Percentiles rank a stretch among this genome's conserved stretches.
These are phyloP conservation scores for Solanum peruvianum DNA, from an alignment of 257 asterid species.

Conservation along the genomic window DNA sequence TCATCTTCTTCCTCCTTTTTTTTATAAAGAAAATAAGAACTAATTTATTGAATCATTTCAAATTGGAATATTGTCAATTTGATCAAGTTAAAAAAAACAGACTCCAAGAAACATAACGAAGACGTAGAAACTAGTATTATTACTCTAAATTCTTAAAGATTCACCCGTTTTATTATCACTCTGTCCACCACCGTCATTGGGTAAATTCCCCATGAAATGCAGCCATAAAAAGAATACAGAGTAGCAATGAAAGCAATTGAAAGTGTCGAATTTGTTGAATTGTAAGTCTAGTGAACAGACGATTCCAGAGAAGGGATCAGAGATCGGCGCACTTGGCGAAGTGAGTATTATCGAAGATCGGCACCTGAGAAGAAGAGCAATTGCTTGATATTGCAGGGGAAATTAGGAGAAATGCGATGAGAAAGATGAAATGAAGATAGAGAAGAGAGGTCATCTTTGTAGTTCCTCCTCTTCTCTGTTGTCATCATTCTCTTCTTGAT, in stretches of 20 bases:
- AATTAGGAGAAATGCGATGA: conserved; percentile 19
- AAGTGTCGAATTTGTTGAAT: conserved; percentile 22
- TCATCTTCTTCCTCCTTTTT: too few species aligned
- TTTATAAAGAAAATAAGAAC: too few species aligned
- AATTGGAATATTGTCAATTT: too few species aligned
- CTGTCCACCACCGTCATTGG: conserved; percentile 10
- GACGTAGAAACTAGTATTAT: too few species aligned
- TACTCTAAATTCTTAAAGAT: too few species aligned
- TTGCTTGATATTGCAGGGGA: not conserved
- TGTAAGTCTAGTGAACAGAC: conserved; percentile 50
- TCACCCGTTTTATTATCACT: not conserved
- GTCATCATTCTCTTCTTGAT: too few species aligned
- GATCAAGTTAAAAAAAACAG: too few species aligned
- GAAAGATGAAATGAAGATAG: not conserved
- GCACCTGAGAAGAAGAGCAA: conserved; percentile 19
- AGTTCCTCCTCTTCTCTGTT: too few species aligned
- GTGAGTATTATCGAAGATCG: not conserved
- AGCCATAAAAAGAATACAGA: conserved; percentile 40
- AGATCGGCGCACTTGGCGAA: conserved; percentile 43
- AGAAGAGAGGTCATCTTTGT: conserved; percentile 16
- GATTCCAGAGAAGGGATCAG: conserved; percentile 31
- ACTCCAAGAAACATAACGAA: too few species aligned
- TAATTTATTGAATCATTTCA: too few species aligned
- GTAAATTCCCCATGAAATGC: conserved; percentile 73
- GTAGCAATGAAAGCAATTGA: conserved; percentile 50